phyloP scores from a whole-genome alignment of 2,329 filamentous ascomycete genomes.

The Thermoascus crustaceus region DNA sequence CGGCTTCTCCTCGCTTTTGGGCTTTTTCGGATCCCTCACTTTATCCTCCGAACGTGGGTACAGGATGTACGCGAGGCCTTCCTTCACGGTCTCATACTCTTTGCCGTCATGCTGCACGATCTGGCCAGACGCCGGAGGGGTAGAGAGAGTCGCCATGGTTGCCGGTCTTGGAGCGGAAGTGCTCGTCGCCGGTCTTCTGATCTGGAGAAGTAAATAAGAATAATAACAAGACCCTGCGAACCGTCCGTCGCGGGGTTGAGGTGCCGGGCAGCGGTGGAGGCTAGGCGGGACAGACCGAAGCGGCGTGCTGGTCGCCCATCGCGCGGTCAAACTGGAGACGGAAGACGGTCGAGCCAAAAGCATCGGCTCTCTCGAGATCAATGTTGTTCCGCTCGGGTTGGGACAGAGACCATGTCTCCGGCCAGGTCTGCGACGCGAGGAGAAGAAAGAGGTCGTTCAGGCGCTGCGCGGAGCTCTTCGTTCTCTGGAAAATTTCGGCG shows the following conservation, averaged over 20 bases:
- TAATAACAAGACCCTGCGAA: not conserved
- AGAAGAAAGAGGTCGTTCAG: not conserved
- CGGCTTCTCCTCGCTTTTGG: constrained; percentile 50
- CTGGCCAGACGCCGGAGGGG: constrained; percentile 10
- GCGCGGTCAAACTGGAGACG: not conserved
- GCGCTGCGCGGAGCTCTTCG: not conserved
- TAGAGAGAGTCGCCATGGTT: constrained; percentile 15
- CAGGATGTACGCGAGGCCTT: constrained; percentile 61
- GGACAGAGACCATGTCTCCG: too few relatives aligned
- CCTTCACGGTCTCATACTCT: constrained; percentile 54
- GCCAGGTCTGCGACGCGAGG: too few relatives aligned
- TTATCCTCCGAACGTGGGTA: constrained; percentile 46
- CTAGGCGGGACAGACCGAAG: not conserved
- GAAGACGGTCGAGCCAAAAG: not conserved
- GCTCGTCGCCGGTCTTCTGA: too few relatives aligned
- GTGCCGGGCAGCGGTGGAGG: not conserved
- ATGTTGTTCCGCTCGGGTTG: too few relatives aligned
- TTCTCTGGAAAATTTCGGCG: not conserved
- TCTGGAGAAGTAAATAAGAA: too few relatives aligned
- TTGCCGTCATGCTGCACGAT: constrained; percentile 41
- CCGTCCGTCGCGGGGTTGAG: not conserved
- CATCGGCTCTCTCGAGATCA: constrained; percentile 3
- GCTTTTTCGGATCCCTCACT: constrained; percentile 35
- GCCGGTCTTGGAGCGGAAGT: not conserved
- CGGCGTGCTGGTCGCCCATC: constrained; percentile 1